Conservation (phyloP, 805 yeast genomes). For the Kodamaea nitidulidarum region DNA sequence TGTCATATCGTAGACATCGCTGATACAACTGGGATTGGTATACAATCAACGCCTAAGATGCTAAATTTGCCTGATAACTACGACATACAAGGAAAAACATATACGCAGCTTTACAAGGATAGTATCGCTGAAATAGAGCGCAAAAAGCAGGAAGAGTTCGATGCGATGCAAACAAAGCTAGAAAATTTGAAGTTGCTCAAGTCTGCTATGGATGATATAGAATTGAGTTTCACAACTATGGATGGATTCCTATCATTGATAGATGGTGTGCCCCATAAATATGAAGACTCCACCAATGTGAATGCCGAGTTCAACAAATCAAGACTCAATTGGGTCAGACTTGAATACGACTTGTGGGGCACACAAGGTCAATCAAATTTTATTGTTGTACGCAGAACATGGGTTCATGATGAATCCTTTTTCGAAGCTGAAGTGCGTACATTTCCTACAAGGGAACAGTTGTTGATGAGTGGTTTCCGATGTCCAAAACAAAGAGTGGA, state of each 20-base stretch:
- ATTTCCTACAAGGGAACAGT: constrained; percentile 14
- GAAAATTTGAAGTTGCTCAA: background rate
- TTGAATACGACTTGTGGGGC: constrained; percentile 35
- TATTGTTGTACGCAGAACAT: background rate
- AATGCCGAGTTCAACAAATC: constrained; percentile 13
- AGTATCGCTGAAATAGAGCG: constrained; percentile 12
- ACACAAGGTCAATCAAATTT: background rate
- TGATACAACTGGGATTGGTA: constrained; percentile 52
- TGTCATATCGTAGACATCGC: constrained; percentile 80
- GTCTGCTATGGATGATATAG: background rate
- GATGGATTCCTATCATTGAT: constrained; percentile 14
- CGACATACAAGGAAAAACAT: constrained; percentile 21
- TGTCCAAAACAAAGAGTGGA: constrained; percentile 11
- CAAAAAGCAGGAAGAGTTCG: constrained; percentile 5
- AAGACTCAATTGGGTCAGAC: constrained; percentile 25
- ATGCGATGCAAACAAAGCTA: constrained; percentile 2
- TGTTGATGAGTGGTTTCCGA: constrained; percentile 18
- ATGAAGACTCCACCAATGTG: constrained; percentile 11
- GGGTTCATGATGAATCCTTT: background rate
- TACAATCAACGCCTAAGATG: constrained; percentile 18
- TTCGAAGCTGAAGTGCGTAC: background rate
- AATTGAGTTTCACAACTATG: constrained; percentile 6
- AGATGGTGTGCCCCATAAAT: constrained; percentile 10
- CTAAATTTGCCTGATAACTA: constrained; percentile 20
- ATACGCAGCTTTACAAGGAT: constrained; percentile 19